Conservation (phyloP, 2,329 filamentous ascomycete genomes). For the Apiospora sp. region DNA sequence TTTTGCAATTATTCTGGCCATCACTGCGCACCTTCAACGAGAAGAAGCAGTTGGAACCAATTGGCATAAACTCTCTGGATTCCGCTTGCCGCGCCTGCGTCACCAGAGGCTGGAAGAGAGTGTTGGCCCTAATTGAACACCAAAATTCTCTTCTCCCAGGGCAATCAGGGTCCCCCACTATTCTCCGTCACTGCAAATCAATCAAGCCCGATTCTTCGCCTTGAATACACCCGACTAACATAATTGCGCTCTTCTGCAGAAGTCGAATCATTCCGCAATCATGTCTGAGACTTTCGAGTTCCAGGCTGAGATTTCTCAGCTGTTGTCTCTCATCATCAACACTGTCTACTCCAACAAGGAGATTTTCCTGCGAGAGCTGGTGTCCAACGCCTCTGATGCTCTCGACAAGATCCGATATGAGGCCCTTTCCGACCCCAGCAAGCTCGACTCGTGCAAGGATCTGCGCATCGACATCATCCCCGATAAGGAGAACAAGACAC, state of each 20-base stretch:
- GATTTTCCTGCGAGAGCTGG: conserved; percentile 98
- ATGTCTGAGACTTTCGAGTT: conserved; percentile 99
- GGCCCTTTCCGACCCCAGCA: conserved; percentile 93
- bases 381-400: conserved; percentile 98
- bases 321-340: conserved; percentile 99
- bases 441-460: conserved; percentile 97
- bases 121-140: background rate
- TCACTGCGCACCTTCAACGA: background rate
- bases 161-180: background rate
- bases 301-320: conserved; percentile 99
- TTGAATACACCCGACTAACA: conserved; percentile 8
- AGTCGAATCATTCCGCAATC: conserved; percentile 49
- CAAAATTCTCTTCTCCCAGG: background rate
- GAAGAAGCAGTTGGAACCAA: background rate
- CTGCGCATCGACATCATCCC: conserved; percentile 99
- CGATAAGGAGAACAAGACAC: conserved; percentile 95
- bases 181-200: background rate
- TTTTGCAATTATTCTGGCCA: background rate
- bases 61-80: background rate
- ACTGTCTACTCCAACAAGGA: conserved; percentile 99
- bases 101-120: background rate
- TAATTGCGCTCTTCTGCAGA: conserved; percentile 16
- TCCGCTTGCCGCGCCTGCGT: background rate
- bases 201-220: background rate
- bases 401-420: conserved; percentile 99